A percentile compares a stretch with the other conserved stretches of the same genome.
Conservation (phyloP, 805 yeast genomes). For the Sugiyamaella americana region DNA sequence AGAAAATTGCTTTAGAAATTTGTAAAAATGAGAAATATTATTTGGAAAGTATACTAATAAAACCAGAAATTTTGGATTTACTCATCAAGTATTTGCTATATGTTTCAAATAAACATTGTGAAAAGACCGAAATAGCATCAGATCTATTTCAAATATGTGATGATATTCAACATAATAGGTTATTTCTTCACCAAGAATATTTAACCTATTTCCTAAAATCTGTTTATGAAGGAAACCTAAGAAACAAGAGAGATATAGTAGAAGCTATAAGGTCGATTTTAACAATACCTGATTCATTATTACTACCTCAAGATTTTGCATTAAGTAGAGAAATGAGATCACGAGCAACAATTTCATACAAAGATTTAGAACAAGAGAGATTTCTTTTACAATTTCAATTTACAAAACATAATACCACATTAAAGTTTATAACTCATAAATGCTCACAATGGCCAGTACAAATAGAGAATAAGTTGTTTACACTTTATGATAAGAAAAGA, state of each 20-base stretch:
- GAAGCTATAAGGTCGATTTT: no score
- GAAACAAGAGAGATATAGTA: not conserved
- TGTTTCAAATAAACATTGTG: not conserved
- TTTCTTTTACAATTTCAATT: not conserved
- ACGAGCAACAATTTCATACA: not conserved
- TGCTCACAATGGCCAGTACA: not conserved
- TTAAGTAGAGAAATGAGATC: not conserved
- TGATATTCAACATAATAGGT: not conserved
- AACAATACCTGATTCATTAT: not conserved
- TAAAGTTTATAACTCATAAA: not conserved
- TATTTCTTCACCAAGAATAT: not conserved
- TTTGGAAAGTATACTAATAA: no score
- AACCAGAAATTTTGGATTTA: no score
- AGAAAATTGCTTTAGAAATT: no score
- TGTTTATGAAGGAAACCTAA: not conserved
- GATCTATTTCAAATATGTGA: not conserved
- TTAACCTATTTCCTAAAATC: not conserved
- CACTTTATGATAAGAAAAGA: not conserved
- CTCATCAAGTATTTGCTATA: no score
- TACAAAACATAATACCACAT: not conserved
- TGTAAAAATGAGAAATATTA: no score
- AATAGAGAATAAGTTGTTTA: not conserved
- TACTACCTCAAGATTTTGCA: not conserved
- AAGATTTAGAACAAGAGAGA: not conserved
- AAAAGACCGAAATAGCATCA: not conserved